Percentiles rank a stretch among this genome's conserved stretches.
These are phyloP conservation scores for Phytopythium mirpurense DNA, from an alignment of 352 stramenopile genomes.

Conservation along the genomic window DNA sequence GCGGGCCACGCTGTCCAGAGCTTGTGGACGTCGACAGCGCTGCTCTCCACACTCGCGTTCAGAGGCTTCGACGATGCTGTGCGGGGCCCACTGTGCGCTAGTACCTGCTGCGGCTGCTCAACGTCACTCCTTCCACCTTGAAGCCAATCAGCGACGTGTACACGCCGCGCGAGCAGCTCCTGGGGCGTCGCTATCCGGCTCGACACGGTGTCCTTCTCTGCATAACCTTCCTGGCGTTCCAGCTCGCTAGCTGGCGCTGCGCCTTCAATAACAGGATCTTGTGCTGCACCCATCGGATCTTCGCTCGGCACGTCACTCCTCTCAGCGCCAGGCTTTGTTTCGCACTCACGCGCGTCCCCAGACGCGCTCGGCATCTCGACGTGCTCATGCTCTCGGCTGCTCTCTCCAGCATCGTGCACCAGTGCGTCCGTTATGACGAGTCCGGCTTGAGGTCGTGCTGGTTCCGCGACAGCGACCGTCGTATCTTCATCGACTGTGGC, in stretches of 20 bases:
- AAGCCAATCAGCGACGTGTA: slow-evolving; percentile 22
- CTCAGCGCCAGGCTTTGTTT: not conserved
- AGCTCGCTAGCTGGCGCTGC: not conserved
- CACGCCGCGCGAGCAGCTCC: slow-evolving; percentile 17
- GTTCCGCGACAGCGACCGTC: not conserved
- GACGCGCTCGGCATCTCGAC: not conserved
- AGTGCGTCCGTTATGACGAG: not conserved
- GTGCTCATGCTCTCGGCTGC: not conserved
- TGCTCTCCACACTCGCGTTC: not conserved
- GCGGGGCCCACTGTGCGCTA: too few relatives aligned
- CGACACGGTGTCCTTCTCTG: not conserved
- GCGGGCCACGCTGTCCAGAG: slow-evolving; percentile 43
- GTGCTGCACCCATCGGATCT: not conserved
- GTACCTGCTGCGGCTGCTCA: not conserved
- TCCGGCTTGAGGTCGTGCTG: not conserved
- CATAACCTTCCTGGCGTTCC: not conserved
- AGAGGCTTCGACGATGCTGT: not conserved
- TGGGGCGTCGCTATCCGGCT: slow-evolving; percentile 14
- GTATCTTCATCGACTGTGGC: not conserved
- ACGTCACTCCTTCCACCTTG: not conserved
- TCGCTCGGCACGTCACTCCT: not conserved
- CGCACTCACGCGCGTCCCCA: not conserved
- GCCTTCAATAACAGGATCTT: not conserved
- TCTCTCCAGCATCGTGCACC: not conserved
- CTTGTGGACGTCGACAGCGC: slow-evolving; percentile 9